Evolutionary conservation across 257 asterid genomes (phyloP), one percentile per base, ranked within the genome.

Genomic region (Plectranthus barbatus): DNA sequence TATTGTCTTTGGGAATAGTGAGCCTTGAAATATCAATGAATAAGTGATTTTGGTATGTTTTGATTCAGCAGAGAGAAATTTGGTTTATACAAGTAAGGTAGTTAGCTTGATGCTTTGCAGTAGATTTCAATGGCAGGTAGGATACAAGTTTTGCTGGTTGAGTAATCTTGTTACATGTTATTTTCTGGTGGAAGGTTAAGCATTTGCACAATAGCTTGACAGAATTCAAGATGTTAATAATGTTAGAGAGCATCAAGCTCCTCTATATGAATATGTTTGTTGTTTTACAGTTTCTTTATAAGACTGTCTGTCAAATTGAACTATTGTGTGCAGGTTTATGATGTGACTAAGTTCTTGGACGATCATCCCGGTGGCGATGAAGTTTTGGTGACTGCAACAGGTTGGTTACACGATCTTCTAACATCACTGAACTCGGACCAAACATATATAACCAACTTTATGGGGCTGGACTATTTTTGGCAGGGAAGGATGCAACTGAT

Each of bases 301-400:
- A 10, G 12, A 51, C 45, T 24, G 10, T 7, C 10, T 36, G 10
- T 36, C 9, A 24, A 12, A n/a, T 0, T 33, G 52, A 7, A 31
- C 23, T 36, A 9, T 53, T 15, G 33, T 36, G 23, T 55, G 67
- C 80, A 90, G 97, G 96, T 87, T 55, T 90, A 82, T 39, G 86
- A 90, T 68, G 96, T 90, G 72, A 85, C 96, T 1, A 87, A 79
- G 58, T 90, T 85, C 83, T 62, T 90, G 86, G 94, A 87, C 37
- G 96, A 90, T 72, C 97, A 90, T 77, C 97, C 97, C 0, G 97
- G 97, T 39, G 97, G 97, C 10, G 97, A 90, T 39, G 97, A 87
- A 59, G 96, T 90, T 55, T 66, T 90, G 82, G 47, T 86, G 77
- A 80, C 91, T 57, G 82, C 95, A 66, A 84, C 96, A 26, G 96